Percentiles rank a stretch among this genome's conserved stretches.
phyloP scores from a whole-genome alignment of 2,329 filamentous ascomycete species.

The Neonectria punicea region DNA sequence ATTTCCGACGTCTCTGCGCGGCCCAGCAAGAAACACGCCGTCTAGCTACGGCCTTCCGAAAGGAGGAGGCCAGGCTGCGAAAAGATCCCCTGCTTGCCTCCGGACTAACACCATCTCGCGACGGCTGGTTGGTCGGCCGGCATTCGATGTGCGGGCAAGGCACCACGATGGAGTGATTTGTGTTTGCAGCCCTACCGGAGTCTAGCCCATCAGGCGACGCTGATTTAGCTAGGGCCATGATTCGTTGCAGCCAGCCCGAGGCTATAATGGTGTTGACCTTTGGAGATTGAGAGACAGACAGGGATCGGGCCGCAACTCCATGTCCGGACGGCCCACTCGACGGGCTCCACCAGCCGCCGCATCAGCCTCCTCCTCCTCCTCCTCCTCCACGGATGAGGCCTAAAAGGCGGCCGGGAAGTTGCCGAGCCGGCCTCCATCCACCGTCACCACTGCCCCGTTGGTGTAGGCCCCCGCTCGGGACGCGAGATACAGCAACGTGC shows the following conservation, averaged over 20 bases:
- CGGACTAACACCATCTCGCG: conserved; percentile 5
- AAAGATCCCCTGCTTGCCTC: background rate
- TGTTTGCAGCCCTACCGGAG: conserved; percentile 16
- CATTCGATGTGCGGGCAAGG: conserved; percentile 37
- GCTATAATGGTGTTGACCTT: background rate
- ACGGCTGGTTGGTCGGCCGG: conserved; percentile 29
- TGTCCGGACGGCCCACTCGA: conserved; percentile 24
- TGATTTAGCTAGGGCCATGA: conserved; percentile 22
- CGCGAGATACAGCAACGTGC: conserved; percentile 72
- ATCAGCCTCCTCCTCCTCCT: conserved; percentile 7
- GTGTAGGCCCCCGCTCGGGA: conserved; percentile 72
- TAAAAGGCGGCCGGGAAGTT: conserved; percentile 66
- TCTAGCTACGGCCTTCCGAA: conserved; percentile 12
- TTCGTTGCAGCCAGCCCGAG: background rate
- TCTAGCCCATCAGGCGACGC: conserved; percentile 28
- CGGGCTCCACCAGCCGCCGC: background rate
- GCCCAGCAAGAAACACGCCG: conserved; percentile 11
- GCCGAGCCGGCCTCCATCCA: conserved; percentile 71
- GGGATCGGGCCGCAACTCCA: conserved; percentile 14
- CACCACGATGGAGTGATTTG: conserved; percentile 20
- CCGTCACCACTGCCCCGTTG: conserved; percentile 71
- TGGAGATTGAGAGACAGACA: background rate
- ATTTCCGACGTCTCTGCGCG: conserved; percentile 16
- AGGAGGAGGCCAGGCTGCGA: background rate
- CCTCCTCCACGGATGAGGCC: background rate